phyloP scores from a whole-genome alignment of 2,329 filamentous ascomycete species.

The Nemania sp. region DNA sequence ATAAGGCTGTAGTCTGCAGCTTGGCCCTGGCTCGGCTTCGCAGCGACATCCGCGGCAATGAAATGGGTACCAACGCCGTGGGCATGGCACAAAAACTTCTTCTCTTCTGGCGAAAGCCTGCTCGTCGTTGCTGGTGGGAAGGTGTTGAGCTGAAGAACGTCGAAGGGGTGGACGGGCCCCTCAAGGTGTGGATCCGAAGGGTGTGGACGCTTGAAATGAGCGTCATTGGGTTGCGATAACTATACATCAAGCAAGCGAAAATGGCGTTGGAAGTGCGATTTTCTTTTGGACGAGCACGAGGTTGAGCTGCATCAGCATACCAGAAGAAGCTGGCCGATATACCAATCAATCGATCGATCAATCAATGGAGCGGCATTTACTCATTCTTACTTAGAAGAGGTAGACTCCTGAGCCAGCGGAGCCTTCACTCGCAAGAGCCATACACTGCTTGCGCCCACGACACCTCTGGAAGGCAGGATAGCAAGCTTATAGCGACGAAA shows the following conservation, averaged over 20 bases:
- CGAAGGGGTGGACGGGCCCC: constrained; percentile 84
- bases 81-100: constrained; percentile 98
- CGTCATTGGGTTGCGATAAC: constrained; percentile 79
- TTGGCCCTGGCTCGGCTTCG: constrained; percentile 89
- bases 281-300: constrained; percentile 16
- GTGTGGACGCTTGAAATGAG: constrained; percentile 99
- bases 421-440: neutral
- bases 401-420: neutral
- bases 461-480: constrained; percentile 7
- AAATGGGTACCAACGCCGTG: constrained; percentile 76
- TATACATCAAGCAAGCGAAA: constrained; percentile 32
- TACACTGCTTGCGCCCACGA: neutral
- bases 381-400: neutral
- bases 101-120: constrained; percentile 97
- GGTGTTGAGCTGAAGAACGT: constrained; percentile 89
- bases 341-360: neutral
- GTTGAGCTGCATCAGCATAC: constrained; percentile 22
- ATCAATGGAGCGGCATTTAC: constrained; percentile 6
- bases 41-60: constrained; percentile 85
- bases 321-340: constrained; percentile 10
- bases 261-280: constrained; percentile 30
- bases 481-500: neutral
- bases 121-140: constrained; percentile 98
- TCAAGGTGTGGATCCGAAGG: constrained; percentile 97
- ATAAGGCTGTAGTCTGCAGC: constrained; percentile 98